Conservation (phyloP, 2,329 filamentous ascomycete species). For the Fusarium robinianum region DNA sequence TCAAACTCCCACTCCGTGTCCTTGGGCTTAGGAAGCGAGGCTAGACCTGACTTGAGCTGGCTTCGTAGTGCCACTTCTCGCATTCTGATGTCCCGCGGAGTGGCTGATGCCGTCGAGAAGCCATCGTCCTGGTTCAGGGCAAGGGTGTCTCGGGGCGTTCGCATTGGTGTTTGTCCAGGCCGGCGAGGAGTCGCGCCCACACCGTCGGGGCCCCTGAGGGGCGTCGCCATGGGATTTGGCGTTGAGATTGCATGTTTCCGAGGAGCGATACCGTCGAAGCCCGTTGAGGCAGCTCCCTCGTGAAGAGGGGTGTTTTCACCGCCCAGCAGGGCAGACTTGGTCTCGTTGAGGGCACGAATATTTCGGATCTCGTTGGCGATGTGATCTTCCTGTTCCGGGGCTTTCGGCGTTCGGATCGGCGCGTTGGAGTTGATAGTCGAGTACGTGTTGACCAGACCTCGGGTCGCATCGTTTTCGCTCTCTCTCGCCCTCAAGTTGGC, state of each 20-base stretch:
- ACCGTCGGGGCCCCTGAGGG: constrained; percentile 68
- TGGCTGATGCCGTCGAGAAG: constrained; percentile 71
- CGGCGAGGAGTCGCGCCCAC: constrained; percentile 70
- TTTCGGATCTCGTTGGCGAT: constrained; percentile 97
- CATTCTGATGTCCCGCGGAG: constrained; percentile 74
- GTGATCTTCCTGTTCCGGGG: constrained; percentile 89
- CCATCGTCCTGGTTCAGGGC: constrained; percentile 75
- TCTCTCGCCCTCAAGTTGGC: constrained; percentile 75
- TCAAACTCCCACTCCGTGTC: constrained; percentile 95
- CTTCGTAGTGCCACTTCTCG: constrained; percentile 70
- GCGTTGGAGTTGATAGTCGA: constrained; percentile 77
- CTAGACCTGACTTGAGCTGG: constrained; percentile 73
- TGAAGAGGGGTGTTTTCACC: constrained; percentile 91
- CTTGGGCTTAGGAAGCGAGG: constrained; percentile 87
- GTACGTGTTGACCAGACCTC: constrained; percentile 87
- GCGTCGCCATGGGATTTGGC: constrained; percentile 93
- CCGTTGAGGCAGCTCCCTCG: constrained; percentile 80
- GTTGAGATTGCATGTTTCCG: constrained; percentile 83
- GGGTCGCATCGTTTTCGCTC: constrained; percentile 82
- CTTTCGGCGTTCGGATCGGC: constrained; percentile 89
- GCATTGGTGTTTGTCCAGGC: constrained; percentile 79
- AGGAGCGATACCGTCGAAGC: constrained; percentile 83
- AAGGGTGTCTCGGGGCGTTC: constrained; percentile 87
- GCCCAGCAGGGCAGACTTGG: constrained; percentile 88
- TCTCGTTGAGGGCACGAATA: constrained; percentile 88